Evolutionary conservation across 2,329 filamentous ascomycete species (phyloP), one percentile per base, ranked within the genome.

Genomic region (Cladosporium halotolerans): DNA sequence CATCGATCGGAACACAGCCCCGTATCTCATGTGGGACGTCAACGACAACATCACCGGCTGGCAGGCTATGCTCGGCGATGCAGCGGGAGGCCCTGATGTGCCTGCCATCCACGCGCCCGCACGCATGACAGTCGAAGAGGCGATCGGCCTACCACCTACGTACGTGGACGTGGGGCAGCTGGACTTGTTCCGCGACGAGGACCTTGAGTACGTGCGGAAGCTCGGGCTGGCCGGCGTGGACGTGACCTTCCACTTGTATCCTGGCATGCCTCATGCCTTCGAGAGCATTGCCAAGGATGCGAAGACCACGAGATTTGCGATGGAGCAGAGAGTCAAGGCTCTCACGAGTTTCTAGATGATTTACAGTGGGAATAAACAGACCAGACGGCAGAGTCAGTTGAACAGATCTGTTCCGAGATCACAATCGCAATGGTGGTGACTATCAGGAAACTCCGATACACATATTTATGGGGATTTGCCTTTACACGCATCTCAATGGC

Each of bases 101-200:
- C 65, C 63, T 32, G 63, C 62, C 0, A 67, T 72, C 38, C 68
- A 70, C 2, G 69, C 72, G 11, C 70, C 74, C 0, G 65, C 65
- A 1, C 63, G 72, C 1, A 69, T 67, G 38, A 59, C 53, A 4
- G 48, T 55, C 14, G 63, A 56, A 10, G 66, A 68, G 43, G 58
- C 72, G 13, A 62, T 65, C 34, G 68, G 68, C 0, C 60, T 78
- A 31, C 74, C 76, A n/a, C 65, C 70, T 1, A 63, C 70, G 0
- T 78, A 74, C 55, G 70, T 79, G 34, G 70, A 73, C 45, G 67
- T 72, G 5, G 74, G 74, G 0, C 65, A 68, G 7, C 60, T 73
- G 40, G 75, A 78, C 58, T 60, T 73, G 28, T 76, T 77, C 55
- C 64, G 72, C 3, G 71, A 75, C 14, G 68, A 76, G 54, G 63